These are phyloP conservation scores for Botryosphaeria dothidea DNA, from an alignment of 2,329 filamentous ascomycete species.

Conservation along the genomic window DNA sequence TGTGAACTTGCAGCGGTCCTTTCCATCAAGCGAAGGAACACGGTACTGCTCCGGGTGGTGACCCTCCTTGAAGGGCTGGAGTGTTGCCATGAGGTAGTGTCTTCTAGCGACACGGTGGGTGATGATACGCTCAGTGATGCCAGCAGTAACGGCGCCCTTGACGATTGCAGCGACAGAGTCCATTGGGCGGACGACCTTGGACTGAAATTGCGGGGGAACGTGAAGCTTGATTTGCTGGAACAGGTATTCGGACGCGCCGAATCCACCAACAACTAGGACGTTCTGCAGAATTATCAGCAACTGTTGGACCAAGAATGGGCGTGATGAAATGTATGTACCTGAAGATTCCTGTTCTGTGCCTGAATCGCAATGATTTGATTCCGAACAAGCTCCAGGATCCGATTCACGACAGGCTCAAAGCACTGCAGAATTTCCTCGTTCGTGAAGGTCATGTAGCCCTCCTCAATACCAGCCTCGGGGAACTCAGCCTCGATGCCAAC, in stretches of 20 bases:
- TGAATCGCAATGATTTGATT: constrained; percentile 99
- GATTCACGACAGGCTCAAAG: constrained; percentile 97
- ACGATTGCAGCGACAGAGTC: constrained; percentile 98
- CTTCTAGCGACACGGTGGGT: constrained; percentile 95
- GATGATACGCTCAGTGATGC: constrained; percentile 94
- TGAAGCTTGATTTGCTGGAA: constrained; percentile 99
- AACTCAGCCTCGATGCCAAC: constrained; percentile 98
- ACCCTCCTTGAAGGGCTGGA: constrained; percentile 98
- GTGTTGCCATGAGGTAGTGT: constrained; percentile 98
- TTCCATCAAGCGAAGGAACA: constrained; percentile 92
- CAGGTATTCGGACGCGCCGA: constrained; percentile 96
- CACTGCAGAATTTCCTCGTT: constrained; percentile 99
- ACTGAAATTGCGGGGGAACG: constrained; percentile 96
- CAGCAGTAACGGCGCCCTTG: constrained; percentile 95
- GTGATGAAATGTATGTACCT: constrained; percentile 52
- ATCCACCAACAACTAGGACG: constrained; percentile 94
- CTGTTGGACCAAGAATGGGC: background rate
- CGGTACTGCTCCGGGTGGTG: constrained; percentile 98
- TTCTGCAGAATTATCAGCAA: constrained; percentile 55
- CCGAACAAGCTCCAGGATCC: constrained; percentile 90
- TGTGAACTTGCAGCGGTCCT: constrained; percentile 98
- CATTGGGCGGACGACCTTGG: constrained; percentile 97
- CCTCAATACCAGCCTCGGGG: constrained; percentile 95
- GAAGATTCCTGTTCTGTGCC: constrained; percentile 88
- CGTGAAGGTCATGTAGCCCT: constrained; percentile 99